Evolutionary conservation across 2,329 filamentous ascomycete genomes (phyloP).

Genomic region (Penicillium sp.): DNA sequence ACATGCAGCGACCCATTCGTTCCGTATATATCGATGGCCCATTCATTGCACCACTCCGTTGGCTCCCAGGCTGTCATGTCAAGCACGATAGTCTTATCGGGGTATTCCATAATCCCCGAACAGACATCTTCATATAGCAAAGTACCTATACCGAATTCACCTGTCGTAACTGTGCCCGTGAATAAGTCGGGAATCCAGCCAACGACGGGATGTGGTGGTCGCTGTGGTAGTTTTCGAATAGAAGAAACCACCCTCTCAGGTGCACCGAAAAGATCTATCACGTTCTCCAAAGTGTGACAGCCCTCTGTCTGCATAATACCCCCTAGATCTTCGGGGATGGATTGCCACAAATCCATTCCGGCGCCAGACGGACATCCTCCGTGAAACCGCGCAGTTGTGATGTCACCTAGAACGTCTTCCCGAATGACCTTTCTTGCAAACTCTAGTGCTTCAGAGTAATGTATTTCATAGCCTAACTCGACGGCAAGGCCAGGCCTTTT

Average conservation of each 20-base stretch:
- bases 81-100: constrained; percentile 16
- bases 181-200: constrained; percentile 17
- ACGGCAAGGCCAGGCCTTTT: constrained; percentile 14
- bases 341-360: constrained; percentile 18
- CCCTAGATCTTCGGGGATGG: constrained; percentile 13
- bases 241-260: constrained; percentile 16
- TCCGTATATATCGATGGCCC: constrained; percentile 19
- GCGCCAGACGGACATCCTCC: constrained; percentile 19
- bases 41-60: constrained; percentile 20
- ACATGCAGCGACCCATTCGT: constrained; percentile 19
- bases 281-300: constrained; percentile 17
- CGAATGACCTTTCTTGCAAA: constrained; percentile 17
- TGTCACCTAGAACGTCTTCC: constrained; percentile 16
- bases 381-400: constrained; percentile 19
- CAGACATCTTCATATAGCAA: constrained; percentile 18
- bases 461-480: constrained; percentile 18
- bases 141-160: constrained; percentile 15
- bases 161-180: constrained; percentile 13
- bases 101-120: constrained; percentile 19
- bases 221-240: constrained; percentile 17
- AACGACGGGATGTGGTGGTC: constrained; percentile 16
- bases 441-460: constrained; percentile 17
- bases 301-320: constrained; percentile 17
- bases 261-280: constrained; percentile 16
- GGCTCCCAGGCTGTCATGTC: constrained; percentile 20